Evolutionary conservation across 352 stramenopile species (phyloP).

Genomic region (Pythium brassicae): DNA sequence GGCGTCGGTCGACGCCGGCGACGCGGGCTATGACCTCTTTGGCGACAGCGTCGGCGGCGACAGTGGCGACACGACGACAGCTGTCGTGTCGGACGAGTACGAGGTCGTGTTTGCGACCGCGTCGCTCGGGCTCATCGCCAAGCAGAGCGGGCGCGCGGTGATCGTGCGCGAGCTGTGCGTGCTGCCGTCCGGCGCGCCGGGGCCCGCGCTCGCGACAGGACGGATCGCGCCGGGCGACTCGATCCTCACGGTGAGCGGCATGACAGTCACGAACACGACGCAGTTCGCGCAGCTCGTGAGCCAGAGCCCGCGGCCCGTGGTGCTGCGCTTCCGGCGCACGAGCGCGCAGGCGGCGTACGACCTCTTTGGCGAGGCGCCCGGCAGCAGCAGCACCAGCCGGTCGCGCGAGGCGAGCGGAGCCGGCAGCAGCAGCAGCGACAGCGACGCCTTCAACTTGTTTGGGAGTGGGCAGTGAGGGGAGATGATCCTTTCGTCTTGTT

Average conservation of each 20-base stretch:
- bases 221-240: slow-evolving; percentile 55
- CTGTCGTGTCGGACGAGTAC: slow-evolving; percentile 64
- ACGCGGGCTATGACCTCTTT: slow-evolving; percentile 10
- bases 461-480: neutral
- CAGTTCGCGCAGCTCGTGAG: slow-evolving; percentile 75
- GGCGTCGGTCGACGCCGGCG: neutral
- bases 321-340: slow-evolving; percentile 61
- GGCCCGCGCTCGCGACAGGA: slow-evolving; percentile 41
- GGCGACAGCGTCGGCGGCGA: slow-evolving; percentile 2
- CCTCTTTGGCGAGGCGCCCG: slow-evolving; percentile 57
- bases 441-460: slow-evolving; percentile 1
- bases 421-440: neutral
- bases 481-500: no score
- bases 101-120: slow-evolving; percentile 61
- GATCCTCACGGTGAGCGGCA: slow-evolving; percentile 70
- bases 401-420: neutral
- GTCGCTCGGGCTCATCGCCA: slow-evolving; percentile 66
- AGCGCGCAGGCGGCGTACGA: slow-evolving; percentile 45
- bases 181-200: slow-evolving; percentile 39
- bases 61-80: neutral
- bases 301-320: slow-evolving; percentile 47
- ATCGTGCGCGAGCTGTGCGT: slow-evolving; percentile 65
- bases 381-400: neutral
- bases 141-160: slow-evolving; percentile 53
- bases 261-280: slow-evolving; percentile 54